A percentile compares a stretch with the other conserved stretches of the same genome.
phyloP scores from a whole-genome alignment of 2,329 filamentous ascomycete genomes.

The Penicillium sp. region DNA sequence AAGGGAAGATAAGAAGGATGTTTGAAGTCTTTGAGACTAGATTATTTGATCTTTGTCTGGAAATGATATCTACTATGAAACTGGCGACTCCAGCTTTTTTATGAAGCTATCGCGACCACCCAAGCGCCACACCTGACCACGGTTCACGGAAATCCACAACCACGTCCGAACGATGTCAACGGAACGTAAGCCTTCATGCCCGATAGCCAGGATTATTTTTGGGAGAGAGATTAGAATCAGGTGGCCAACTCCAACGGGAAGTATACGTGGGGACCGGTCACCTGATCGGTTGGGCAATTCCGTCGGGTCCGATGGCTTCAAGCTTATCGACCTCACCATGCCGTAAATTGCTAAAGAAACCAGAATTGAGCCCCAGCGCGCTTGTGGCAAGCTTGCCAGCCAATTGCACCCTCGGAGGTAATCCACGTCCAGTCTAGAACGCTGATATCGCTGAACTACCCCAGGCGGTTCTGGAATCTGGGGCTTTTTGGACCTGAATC shows the following conservation, averaged over 20 bases:
- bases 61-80: constrained; percentile 16
- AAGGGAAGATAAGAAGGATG: background rate
- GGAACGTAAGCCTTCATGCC: constrained; percentile 14
- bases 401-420: background rate
- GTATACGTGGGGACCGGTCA: constrained; percentile 27
- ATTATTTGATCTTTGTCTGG: constrained; percentile 5
- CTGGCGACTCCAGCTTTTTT: constrained; percentile 18
- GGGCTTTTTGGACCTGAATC: background rate
- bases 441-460: background rate
- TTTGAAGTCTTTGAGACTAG: background rate
- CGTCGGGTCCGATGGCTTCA: constrained; percentile 24
- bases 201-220: constrained; percentile 13
- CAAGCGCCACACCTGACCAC: constrained; percentile 6
- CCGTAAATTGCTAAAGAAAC: background rate
- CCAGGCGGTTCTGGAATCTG: background rate
- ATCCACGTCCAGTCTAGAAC: background rate
- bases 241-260: constrained; percentile 21
- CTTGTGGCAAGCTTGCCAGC: background rate
- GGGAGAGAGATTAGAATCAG: constrained; percentile 14
- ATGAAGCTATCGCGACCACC: constrained; percentile 21
- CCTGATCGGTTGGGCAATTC: constrained; percentile 22
- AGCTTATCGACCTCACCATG: constrained; percentile 13
- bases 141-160: constrained; percentile 11
- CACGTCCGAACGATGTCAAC: constrained; percentile 10
- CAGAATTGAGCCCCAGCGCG: background rate